A percentile compares a stretch with the other conserved stretches of the same genome.
Conservation (phyloP, 139 green algal genomes). For the Tetraselmis chui region DNA sequence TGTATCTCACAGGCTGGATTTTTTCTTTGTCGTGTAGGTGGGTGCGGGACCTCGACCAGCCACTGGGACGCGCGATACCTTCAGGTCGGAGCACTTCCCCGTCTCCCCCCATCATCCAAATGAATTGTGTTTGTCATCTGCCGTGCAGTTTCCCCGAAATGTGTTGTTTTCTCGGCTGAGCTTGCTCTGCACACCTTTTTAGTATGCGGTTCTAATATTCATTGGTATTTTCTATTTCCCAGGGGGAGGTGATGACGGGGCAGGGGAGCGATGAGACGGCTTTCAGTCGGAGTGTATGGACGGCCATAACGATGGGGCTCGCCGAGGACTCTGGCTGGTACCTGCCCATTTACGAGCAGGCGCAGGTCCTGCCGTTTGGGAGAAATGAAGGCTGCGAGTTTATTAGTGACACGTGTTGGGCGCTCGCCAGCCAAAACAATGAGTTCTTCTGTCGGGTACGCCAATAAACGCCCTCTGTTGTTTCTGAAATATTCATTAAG, state of each 20-base stretch:
- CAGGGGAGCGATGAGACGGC: neutral
- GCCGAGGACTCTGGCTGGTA: conserved; percentile 12
- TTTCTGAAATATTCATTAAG: no score
- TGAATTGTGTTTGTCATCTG: no score
- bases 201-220: no score
- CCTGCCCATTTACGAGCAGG: conserved; percentile 3
- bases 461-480: no score
- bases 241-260: conserved; percentile 10
- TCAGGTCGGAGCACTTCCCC: neutral
- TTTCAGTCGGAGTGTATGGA: neutral
- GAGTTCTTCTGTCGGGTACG: neutral
- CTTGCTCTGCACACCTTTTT: no score
- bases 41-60: neutral
- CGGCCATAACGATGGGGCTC: conserved; percentile 1
- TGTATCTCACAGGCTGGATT: no score
- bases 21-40: no score
- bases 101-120: no score
- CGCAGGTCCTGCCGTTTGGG: neutral
- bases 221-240: no score
- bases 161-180: no score
- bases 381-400: neutral
- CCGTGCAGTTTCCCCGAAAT: no score
- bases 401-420: neutral
- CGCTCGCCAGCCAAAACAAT: neutral
- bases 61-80: conserved; percentile 2